Base-by-base conservation (phyloP, 495 filamentous ascomycete species). In the Neurospora sp. region DNA sequence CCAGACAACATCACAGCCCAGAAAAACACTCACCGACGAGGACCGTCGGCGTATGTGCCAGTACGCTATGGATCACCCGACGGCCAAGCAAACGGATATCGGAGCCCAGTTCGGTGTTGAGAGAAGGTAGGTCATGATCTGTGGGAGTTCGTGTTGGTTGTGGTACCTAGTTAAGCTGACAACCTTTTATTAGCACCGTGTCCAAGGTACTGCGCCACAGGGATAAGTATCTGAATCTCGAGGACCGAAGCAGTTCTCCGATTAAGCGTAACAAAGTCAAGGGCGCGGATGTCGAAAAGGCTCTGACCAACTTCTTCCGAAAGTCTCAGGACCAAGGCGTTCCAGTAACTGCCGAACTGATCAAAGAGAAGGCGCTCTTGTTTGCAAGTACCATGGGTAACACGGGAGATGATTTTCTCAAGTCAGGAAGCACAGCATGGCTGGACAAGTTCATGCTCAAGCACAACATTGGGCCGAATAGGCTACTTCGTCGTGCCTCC, bases 11-110 rank as follows among this genome's bases (percentile, higher is more conserved):
- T 83, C 92, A 70, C 91, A 92, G 39, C 92, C 93, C 8, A 87
- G 96, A 77, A 93, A 92, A 81, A 98, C 96, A 0, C 86, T 99
- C 76, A 98, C 96, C 31, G 95, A 98, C 82, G 90, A 92, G 39
- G 94, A 98, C 79, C 89, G 96, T 70, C 89, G 94, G 72, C 89
- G 89, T 70, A 99, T 99, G 94, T 98, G 96, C 81, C 87, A 93
- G 77, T 99, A 97, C 82, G 92, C 95, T 78, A 93, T 97, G 79
- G 94, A 97, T 77, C 90, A 98, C 79, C 96, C 95, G 66, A 91
- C 88, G 71, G 92, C 92, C n/a, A 97, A 98, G 83, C 96, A 99
- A 82, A 97, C 94, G 31, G 96, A 98, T 79, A 99, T 99, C 84
- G 96, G 96, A 85, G 90, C 92, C 37, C 88, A 95, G 80, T 99